These are phyloP conservation scores for Tetracentron sinense DNA, from an alignment of 164 flowering plant genomes.

Conservation along the genomic window DNA sequence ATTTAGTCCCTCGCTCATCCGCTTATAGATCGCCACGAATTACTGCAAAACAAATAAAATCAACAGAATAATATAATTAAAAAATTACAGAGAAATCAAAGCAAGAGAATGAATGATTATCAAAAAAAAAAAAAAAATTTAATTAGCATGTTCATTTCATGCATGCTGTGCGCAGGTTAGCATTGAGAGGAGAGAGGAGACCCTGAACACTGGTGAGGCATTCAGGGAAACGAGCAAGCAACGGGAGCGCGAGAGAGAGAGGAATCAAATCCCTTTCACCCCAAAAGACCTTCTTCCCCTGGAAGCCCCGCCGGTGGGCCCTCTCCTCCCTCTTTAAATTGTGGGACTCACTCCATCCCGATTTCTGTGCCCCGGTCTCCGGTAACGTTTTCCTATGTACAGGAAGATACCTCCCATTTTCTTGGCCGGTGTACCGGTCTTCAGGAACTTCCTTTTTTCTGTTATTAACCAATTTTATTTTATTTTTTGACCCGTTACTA, in stretches of 20 bases:
- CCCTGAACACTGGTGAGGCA: conserved; percentile 74
- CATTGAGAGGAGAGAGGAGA: conserved; percentile 16
- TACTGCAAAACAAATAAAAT: conserved; percentile 21
- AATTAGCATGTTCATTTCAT: no score
- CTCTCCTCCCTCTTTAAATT: neutral
- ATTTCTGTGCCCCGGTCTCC: no score
- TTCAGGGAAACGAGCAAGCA: conserved; percentile 53
- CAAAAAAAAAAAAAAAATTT: neutral
- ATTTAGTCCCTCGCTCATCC: conserved; percentile 35
- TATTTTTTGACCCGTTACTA: no score
- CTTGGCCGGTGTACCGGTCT: no score
- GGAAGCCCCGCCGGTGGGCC: neutral
- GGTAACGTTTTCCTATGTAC: no score
- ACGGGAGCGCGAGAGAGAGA: conserved; percentile 35
- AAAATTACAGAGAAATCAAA: neutral
- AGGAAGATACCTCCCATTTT: no score
- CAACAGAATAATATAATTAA: neutral
- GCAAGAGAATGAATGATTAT: neutral
- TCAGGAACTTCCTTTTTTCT: no score
- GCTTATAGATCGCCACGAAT: conserved; percentile 32
- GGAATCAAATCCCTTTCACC: neutral
- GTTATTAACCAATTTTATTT: no score
- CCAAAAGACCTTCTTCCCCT: neutral
- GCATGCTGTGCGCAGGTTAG: no score
- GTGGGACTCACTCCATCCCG: no score